Base-by-base conservation (phyloP, 129 eudicot genomes). In the Tagetes patula region DNA sequence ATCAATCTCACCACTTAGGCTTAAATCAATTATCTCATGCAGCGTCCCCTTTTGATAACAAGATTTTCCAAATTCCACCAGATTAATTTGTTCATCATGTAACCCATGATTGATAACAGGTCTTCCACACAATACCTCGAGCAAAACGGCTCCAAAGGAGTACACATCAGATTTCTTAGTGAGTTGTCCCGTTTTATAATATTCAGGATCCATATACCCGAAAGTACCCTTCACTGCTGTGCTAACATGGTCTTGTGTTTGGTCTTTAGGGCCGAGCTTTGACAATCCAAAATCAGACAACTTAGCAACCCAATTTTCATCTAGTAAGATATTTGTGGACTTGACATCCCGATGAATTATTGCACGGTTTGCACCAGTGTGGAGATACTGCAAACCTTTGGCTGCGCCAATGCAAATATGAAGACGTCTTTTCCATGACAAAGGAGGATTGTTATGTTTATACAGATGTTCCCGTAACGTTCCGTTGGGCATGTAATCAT, bases 401-500 rank as follows among this genome's bases (percentile, higher is more conserved):
- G 91, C 88, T 11, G 82, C 79, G 11, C 91, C 88, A 46, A 87
- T 73, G 78, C 86, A 84, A 52, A 87, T 84, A 7, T 76, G 67
- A 30, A 87, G 84, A 20, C 86, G 82, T 45, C 42, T 14, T 48
- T 39, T 73, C 88, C 91, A 84, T 20, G 81, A 13, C 31, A 84
- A 34, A 37, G 73, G 73, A 36, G 86, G 56, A 11, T 81, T 81
- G 4, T 62, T 45, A 0, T 49, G 65, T 5, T 72, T 81, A 63
- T 68, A 84, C 0, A 87, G 76, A 70, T 81, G 88, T 6, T 80
- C 75, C 0, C 74, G 80, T 2, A 84, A 78, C 1, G 84, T 84
- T 39, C 88, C 83, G 34, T 77, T 45, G 12, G 83, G 34, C 86
- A 87, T 84, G 81, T 81, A 84, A 58, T 76, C 82, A 2, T 82